These are phyloP conservation scores for Ophiostoma ulmi DNA, from an alignment of 2,329 filamentous ascomycete species.

Conservation along the genomic window DNA sequence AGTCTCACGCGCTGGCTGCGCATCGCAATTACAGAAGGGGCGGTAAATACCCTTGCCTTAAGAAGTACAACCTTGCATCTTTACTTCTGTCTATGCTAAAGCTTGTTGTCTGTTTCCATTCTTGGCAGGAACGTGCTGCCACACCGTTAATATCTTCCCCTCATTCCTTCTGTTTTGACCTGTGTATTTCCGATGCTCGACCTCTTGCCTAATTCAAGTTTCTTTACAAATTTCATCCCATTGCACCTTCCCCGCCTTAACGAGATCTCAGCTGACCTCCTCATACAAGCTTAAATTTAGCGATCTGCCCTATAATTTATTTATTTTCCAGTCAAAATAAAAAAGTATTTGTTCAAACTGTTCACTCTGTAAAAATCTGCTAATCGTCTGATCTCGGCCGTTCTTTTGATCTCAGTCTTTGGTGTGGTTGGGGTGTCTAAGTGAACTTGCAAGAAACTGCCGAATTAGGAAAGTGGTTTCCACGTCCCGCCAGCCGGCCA, in stretches of 20 bases:
- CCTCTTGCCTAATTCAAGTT: neutral
- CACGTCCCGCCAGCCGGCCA: constrained; percentile 5
- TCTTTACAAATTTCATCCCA: neutral
- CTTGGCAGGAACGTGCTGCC: neutral
- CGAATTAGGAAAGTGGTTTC: constrained; percentile 24
- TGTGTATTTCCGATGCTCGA: neutral
- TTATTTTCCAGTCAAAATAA: neutral
- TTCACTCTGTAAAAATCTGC: neutral
- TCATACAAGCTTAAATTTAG: neutral
- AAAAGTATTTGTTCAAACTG: neutral
- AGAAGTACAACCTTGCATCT: neutral
- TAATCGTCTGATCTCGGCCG: constrained; percentile 3
- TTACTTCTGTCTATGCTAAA: neutral
- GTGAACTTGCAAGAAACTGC: constrained; percentile 12
- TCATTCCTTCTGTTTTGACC: neutral
- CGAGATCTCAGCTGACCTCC: neutral
- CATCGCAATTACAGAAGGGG: constrained; percentile 4
- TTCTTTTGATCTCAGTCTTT: neutral
- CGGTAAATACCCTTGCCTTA: neutral
- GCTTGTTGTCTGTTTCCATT: neutral
- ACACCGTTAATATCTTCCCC: neutral
- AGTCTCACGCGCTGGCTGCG: neutral
- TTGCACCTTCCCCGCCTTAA: neutral
- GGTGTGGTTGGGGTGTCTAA: neutral
- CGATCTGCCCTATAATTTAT: neutral